Base-by-base conservation (phyloP, 2,329 filamentous ascomycete genomes). In the Pseudocercospora ulei region DNA sequence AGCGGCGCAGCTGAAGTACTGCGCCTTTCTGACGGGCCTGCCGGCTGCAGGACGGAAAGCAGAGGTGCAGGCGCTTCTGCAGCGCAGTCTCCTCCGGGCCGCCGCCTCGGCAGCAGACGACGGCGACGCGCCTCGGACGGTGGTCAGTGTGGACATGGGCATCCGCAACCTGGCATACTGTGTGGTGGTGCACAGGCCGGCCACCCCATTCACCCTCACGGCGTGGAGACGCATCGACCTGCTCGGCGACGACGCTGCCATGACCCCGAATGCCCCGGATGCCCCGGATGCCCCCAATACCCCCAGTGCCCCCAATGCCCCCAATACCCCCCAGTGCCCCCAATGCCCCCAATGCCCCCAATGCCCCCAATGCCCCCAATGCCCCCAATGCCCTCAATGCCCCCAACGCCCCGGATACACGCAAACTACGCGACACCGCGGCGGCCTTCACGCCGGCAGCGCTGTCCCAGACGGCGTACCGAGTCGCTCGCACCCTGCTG, bases 71-170 rank as follows among this genome's bases (percentile, higher is more conserved):
- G 51, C 62, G 2, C 27, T 26, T 1, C 39, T 58, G 11, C 25
- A 17, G 3, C 22, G 29, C 1, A 26, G 25, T 8, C 23, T 51
- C 7, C n/a, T n/a, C n/a, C n/a, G n/a, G n/a, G n/a, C n/a, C 12
- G 24, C 8, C 24, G 13, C 18, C 30, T 3, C 18, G 11, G 4
- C 13, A 3, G 17, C 18, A 22, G 18, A 27, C 18, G 25, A 29
- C 20, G 20, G 14, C 9, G 16, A 13, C 2, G 23, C 26, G 14
- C 42, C 65, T 50, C 19, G 7, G 9, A 69, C 77, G 27, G 68
- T 90, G 14, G 60, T 90, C 20, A 87, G 82, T 56, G 80, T 92
- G 46, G 84, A 92, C 58, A 80, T 90, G 75, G 84, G 84, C 3
- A 81, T 92, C 49, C 76, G 75, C 27, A 92, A 92, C 57, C 66